Percentiles rank a stretch among this genome's conserved stretches.
Conservation (phyloP, 1,284 basidiomycete genomes). For the Ustilago crameri region DNA sequence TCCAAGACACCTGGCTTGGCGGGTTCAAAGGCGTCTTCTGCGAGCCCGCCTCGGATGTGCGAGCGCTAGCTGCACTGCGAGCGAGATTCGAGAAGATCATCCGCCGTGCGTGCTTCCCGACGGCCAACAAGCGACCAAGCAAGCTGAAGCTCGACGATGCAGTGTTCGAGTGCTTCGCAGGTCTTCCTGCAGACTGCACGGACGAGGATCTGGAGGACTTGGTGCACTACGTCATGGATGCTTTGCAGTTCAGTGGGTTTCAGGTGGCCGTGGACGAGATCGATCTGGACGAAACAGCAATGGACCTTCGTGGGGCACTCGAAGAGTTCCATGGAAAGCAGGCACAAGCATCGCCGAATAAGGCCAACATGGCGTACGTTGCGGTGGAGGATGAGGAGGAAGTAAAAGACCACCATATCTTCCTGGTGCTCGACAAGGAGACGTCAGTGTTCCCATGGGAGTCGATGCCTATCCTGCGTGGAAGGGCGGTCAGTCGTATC, state of each 20-base stretch:
- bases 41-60: conserved; percentile 24
- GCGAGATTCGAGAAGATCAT: conserved; percentile 45
- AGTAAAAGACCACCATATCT: conserved; percentile 82
- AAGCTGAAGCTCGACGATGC: conserved; percentile 75
- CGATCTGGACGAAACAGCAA: conserved; percentile 83
- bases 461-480: conserved; percentile 85
- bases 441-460: conserved; percentile 95
- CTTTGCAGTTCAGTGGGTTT: conserved; percentile 91
- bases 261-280: conserved; percentile 90
- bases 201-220: conserved; percentile 96
- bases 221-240: conserved; percentile 90
- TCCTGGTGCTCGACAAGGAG: conserved; percentile 90
- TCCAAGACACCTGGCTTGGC: conserved; percentile 96
- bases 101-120: conserved; percentile 71
- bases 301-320: conserved; percentile 58
- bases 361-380: conserved; percentile 31
- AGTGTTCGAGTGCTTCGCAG: conserved; percentile 85
- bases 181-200: conserved; percentile 78
- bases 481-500: conserved; percentile 86
- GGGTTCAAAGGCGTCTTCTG: conserved; percentile 78
- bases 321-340: conserved; percentile 54
- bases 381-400: conserved; percentile 31
- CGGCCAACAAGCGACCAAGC: conserved; percentile 69
- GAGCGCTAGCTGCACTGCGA: conserved; percentile 39
- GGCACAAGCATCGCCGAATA: conserved; percentile 38